Base-by-base conservation (phyloP, 768 basidiomycete species). In the Amanita fuliginea region DNA sequence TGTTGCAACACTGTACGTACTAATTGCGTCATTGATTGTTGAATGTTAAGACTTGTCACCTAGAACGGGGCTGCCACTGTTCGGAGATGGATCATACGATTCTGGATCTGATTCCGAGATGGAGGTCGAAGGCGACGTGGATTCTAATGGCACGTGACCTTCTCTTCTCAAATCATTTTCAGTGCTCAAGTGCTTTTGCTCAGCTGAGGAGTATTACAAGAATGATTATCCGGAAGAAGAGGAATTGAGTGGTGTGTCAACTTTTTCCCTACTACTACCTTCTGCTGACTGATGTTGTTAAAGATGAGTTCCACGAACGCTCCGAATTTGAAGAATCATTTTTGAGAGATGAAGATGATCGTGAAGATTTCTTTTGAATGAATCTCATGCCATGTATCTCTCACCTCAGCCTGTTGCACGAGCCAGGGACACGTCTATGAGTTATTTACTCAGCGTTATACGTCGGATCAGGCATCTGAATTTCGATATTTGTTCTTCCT, bases 151-250 rank as follows among this genome's bases (percentile, higher is more conserved):
- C 86, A 40, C 24, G 47, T 41, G 6, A 18, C 10, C 46, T 21
- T 7, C n/a, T 5, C 46, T 45, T 22, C 18, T 28, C 39, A 11
- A 24, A 19, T 14, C 30, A 4, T 32, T 8, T 40, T 32, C 21
- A n/a, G 41, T 32, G 36, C 40, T 26, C 50, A 42, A 53, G 35
- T 42, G 28, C 42, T 19, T 36, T n/a, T 42, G 13, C 46, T 4
- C 56, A 88, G 86, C 81, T 14, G 86, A 90, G 62, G 86, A 86
- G 54, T 87, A 81, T 57, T 88, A 87, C 64, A 86, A 77, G 57
- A 90, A 90, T 52, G 86, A 90, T 59, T 90, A 90, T 55, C 86
- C 86, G 2, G 87, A 89, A 4, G 85, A 87, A 22, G 86, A 82
- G 43, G 78, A 81, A 34, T 59, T 65, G 2, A 68, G 67, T 19